These are phyloP conservation scores for Neostapfia colusana DNA, from an alignment of 176 grass and related monocot species.

Conservation along the genomic window DNA sequence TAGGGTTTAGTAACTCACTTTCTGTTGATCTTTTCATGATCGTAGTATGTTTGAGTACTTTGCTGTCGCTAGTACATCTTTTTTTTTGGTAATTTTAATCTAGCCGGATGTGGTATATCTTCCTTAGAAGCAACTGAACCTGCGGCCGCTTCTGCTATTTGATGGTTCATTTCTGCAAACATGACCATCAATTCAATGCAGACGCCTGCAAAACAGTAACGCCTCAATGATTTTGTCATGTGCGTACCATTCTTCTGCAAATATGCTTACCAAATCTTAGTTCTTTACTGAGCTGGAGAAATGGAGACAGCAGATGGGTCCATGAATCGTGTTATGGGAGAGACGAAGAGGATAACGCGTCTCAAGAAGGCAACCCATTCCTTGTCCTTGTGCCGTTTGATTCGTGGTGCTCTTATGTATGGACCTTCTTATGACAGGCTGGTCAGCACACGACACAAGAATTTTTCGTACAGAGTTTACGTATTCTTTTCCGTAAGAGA, in stretches of 20 bases:
- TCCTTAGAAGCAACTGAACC: neutral
- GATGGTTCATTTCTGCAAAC: neutral
- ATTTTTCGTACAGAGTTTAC: too few relatives aligned
- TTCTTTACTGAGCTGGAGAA: neutral
- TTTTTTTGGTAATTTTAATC: neutral
- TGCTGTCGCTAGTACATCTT: neutral
- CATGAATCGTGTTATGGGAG: neutral
- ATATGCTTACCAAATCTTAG: neutral
- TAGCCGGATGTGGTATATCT: constrained; percentile 10
- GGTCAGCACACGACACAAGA: neutral
- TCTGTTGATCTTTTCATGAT: neutral
- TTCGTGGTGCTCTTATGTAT: constrained; percentile 25
- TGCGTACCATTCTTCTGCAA: neutral
- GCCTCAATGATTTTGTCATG: neutral
- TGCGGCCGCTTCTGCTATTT: neutral
- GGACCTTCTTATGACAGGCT: neutral
- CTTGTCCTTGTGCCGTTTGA: neutral
- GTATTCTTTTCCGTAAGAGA: neutral
- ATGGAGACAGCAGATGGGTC: neutral
- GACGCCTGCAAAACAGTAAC: neutral
- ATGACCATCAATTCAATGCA: neutral
- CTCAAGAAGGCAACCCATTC: constrained; percentile 33
- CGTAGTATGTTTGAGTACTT: neutral
- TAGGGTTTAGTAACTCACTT: constrained; percentile 48
- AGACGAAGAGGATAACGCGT: neutral